phyloP scores from a whole-genome alignment of 2,329 filamentous ascomycete species.

The Chaetomium sp. region DNA sequence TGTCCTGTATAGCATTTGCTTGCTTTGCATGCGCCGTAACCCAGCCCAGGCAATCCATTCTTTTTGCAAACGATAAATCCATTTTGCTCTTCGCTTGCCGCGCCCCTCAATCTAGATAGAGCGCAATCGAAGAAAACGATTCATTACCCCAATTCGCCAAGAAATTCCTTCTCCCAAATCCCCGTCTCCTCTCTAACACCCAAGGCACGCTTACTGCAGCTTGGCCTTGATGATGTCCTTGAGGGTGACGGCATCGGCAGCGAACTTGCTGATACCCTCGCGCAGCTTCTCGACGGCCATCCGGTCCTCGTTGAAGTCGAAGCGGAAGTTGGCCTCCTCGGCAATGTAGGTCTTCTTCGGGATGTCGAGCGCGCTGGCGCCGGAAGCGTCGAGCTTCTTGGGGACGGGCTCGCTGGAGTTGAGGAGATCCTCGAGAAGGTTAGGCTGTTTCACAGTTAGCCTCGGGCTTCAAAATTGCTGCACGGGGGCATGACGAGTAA shows the following conservation, averaged over 20 bases:
- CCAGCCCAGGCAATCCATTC: conserved; percentile 6
- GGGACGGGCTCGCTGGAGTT: conserved; percentile 77
- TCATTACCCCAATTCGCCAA: neutral
- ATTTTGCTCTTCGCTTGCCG: too few species aligned
- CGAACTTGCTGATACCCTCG: conserved; percentile 99
- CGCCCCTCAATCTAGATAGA: too few species aligned
- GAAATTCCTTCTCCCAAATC: too few species aligned
- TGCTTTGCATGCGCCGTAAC: neutral
- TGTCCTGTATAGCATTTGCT: neutral
- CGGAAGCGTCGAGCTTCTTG: conserved; percentile 79
- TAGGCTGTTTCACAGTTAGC: conserved; percentile 51
- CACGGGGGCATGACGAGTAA: neutral
- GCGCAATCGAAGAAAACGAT: neutral
- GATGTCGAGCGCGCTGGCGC: conserved; percentile 63
- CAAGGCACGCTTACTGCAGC: conserved; percentile 41
- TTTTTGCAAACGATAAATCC: neutral
- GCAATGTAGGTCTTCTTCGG: conserved; percentile 87
- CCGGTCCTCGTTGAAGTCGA: conserved; percentile 99
- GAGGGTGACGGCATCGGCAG: conserved; percentile 87
- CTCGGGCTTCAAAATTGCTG: neutral
- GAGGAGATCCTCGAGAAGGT: conserved; percentile 87
- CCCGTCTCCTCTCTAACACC: conserved; percentile 30
- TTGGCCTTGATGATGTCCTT: conserved; percentile 89
- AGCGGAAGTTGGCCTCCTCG: conserved; percentile 87
- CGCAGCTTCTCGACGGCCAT: conserved; percentile 99